Percentiles rank a stretch among this genome's conserved stretches.
phyloP scores from a whole-genome alignment of 2,329 filamentous ascomycete genomes.

The Alternaria arborescens region DNA sequence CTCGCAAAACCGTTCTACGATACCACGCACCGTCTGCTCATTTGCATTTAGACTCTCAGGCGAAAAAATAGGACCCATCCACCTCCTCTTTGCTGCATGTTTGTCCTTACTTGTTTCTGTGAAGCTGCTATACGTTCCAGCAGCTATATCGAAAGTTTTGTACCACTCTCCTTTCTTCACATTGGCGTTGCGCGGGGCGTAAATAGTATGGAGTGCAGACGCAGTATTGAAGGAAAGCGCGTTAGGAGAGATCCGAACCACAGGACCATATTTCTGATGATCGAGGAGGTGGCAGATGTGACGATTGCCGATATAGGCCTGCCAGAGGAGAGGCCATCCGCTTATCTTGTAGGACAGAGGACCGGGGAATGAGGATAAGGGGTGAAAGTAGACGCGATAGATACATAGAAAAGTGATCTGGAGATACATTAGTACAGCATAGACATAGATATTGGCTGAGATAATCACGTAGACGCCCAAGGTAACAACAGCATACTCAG shows the following conservation, averaged over 20 bases:
- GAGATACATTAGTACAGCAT: background rate
- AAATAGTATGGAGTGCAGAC: slow-evolving; percentile 35
- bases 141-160: slow-evolving; percentile 52
- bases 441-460: background rate
- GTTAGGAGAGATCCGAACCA: slow-evolving; percentile 40
- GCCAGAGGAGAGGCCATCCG: slow-evolving; percentile 36
- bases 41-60: slow-evolving; percentile 50
- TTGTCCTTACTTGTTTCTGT: slow-evolving; percentile 51
- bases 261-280: slow-evolving; percentile 36
- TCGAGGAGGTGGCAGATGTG: slow-evolving; percentile 38
- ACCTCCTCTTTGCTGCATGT: slow-evolving; percentile 54
- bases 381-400: slow-evolving; percentile 37
- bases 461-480: background rate
- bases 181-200: slow-evolving; percentile 49
- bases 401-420: slow-evolving; percentile 22
- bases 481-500: background rate
- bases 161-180: slow-evolving; percentile 58
- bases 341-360: slow-evolving; percentile 38
- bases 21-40: slow-evolving; percentile 51
- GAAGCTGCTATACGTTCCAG: slow-evolving; percentile 51
- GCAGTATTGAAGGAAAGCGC: slow-evolving; percentile 40
- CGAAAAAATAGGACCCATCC: slow-evolving; percentile 54
- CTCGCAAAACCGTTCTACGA: slow-evolving; percentile 48
- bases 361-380: slow-evolving; percentile 37
- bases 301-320: slow-evolving; percentile 37